A percentile compares a stretch with the other conserved stretches of the same genome.
These are phyloP conservation scores for Hibiscus tridactylites DNA, from an alignment of 345 rosid genomes.

Conservation along the genomic window DNA sequence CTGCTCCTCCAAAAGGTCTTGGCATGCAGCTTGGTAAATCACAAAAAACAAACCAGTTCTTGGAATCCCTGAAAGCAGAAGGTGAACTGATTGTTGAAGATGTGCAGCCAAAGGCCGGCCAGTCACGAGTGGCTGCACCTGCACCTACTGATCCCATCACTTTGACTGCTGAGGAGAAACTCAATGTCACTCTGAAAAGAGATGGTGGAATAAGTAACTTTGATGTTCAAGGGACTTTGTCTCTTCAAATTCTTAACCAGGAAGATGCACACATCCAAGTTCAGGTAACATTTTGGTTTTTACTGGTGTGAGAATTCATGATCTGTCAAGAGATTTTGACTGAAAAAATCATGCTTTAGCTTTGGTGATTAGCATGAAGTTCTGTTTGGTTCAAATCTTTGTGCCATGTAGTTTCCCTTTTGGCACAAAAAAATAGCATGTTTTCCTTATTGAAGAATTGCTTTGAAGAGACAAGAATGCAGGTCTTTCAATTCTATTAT, in stretches of 20 bases:
- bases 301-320: neutral
- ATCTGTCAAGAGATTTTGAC: neutral
- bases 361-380: neutral
- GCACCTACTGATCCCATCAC: conserved; percentile 86
- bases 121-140: conserved; percentile 42
- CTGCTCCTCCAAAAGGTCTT: conserved; percentile 92
- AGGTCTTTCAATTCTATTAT: neutral
- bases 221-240: conserved; percentile 90
- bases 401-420: neutral
- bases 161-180: conserved; percentile 83
- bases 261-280: conserved; percentile 95
- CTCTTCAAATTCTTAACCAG: conserved; percentile 91
- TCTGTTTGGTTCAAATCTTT: neutral
- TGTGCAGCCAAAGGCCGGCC: conserved; percentile 62
- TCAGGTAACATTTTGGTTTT: conserved; percentile 42
- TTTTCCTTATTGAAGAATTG: neutral
- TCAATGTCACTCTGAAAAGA: conserved; percentile 67
- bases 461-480: neutral
- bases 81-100: conserved; percentile 95
- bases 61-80: conserved; percentile 97
- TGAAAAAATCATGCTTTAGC: neutral
- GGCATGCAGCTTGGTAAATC: conserved; percentile 99
- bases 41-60: conserved; percentile 72
- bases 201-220: conserved; percentile 94
- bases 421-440: neutral